phyloP scores from a whole-genome alignment of 164 flowering plant genomes.

The Magnolia sinica region DNA sequence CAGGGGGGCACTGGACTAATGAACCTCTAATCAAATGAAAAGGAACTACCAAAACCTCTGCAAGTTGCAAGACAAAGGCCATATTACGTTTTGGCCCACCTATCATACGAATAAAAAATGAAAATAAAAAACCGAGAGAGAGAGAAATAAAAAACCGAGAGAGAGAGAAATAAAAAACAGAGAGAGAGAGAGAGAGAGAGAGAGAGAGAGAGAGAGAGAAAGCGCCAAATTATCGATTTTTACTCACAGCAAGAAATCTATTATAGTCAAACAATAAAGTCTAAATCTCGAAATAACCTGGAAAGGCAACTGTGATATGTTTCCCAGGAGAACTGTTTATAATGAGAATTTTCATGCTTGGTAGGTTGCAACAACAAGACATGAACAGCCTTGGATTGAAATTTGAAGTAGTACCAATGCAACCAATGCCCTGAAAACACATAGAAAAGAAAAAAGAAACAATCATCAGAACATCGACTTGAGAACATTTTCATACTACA shows the following conservation, averaged over 20 bases:
- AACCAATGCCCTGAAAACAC: background rate
- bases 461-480: background rate
- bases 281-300: background rate
- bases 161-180: too few relatives aligned
- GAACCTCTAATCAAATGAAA: background rate
- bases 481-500: background rate
- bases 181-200: background rate
- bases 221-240: background rate
- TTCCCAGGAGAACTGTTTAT: conserved; percentile 3
- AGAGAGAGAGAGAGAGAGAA: background rate
- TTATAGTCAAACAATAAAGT: background rate
- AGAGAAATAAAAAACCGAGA: too few relatives aligned
- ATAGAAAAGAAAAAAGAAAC: background rate
- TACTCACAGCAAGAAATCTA: background rate
- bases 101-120: background rate
- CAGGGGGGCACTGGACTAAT: too few relatives aligned
- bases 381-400: background rate
- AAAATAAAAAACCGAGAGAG: background rate
- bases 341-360: background rate
- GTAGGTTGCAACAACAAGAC: background rate
- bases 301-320: background rate
- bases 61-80: too few relatives aligned
- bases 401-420: background rate
- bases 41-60: background rate
- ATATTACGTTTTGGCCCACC: too few relatives aligned